A percentile compares a stretch with the other conserved stretches of the same genome.
These are phyloP conservation scores for Lentinula detonsa DNA, from an alignment of 768 basidiomycete species.

Conservation along the genomic window DNA sequence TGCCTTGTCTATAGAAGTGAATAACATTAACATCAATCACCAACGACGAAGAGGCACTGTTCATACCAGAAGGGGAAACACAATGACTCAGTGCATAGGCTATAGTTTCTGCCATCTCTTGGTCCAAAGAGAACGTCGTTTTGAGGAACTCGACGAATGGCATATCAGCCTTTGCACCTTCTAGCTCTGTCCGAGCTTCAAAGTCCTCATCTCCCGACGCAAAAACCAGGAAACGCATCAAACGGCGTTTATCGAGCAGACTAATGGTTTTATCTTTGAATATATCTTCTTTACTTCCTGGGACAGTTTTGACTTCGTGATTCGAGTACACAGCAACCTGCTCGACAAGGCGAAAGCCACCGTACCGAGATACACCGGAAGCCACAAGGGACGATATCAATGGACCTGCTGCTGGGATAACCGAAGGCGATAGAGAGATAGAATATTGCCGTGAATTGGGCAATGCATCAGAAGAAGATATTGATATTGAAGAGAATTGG, in stretches of 20 bases:
- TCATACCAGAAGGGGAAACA: constrained; percentile 46
- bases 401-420: constrained; percentile 76
- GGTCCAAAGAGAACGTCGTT: constrained; percentile 55
- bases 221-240: constrained; percentile 91
- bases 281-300: constrained; percentile 87
- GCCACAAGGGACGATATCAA: constrained; percentile 73
- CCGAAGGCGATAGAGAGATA: constrained; percentile 75
- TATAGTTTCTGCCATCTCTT: constrained; percentile 54
- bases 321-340: constrained; percentile 54
- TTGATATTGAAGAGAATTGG: constrained; percentile 33
- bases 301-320: constrained; percentile 56
- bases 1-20: constrained; percentile 49
- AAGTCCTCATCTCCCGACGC: constrained; percentile 58
- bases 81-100: constrained; percentile 77
- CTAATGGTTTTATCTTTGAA: constrained; percentile 79
- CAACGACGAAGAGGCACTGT: not conserved
- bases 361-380: constrained; percentile 86
- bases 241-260: constrained; percentile 78
- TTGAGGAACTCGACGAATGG: constrained; percentile 63
- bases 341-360: constrained; percentile 83
- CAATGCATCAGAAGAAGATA: constrained; percentile 33
- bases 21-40: constrained; percentile 5
- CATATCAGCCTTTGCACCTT: constrained; percentile 42
- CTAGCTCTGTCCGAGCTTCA: constrained; percentile 53
- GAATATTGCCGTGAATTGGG: constrained; percentile 72